Evolutionary conservation across 139 green algal genomes (phyloP).

Genomic region (Nannochloris sp.): DNA sequence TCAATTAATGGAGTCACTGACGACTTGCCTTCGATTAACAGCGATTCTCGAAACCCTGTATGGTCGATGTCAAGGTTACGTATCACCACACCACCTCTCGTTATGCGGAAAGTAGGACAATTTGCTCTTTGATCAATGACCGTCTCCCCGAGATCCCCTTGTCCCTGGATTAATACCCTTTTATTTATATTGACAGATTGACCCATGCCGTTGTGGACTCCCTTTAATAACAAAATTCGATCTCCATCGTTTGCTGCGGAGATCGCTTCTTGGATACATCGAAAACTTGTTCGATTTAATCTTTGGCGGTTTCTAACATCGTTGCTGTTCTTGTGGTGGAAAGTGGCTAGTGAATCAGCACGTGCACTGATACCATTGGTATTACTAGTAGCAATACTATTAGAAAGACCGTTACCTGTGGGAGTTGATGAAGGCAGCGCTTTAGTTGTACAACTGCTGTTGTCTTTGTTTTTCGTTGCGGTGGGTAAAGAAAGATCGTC

Average conservation of each 20-base stretch:
- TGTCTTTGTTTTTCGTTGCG: too few relatives aligned
- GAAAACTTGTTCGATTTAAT: constrained; percentile 42
- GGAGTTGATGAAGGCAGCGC: background rate
- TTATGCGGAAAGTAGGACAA: constrained; percentile 45
- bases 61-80: constrained; percentile 53
- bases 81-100: constrained; percentile 31
- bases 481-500: too few relatives aligned
- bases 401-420: too few relatives aligned
- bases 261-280: constrained; percentile 45
- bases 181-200: constrained; percentile 39
- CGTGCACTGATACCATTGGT: background rate
- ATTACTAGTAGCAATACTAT: constrained; percentile 1
- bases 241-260: constrained; percentile 52
- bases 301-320: background rate
- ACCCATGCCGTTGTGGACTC: constrained; percentile 57
- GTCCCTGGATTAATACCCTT: constrained; percentile 53
- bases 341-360: constrained; percentile 8
- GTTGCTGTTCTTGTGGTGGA: constrained; percentile 14
- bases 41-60: constrained; percentile 48
- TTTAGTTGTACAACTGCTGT: too few relatives aligned
- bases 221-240: constrained; percentile 44
- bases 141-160: constrained; percentile 44
- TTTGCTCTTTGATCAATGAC: constrained; percentile 53
- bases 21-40: constrained; percentile 29
- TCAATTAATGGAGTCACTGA: constrained; percentile 36